A percentile compares a stretch with the other conserved stretches of the same genome.
These are phyloP conservation scores for Pyricularia pennisetigena DNA, from an alignment of 2,329 filamentous ascomycete genomes.

Conservation along the genomic window DNA sequence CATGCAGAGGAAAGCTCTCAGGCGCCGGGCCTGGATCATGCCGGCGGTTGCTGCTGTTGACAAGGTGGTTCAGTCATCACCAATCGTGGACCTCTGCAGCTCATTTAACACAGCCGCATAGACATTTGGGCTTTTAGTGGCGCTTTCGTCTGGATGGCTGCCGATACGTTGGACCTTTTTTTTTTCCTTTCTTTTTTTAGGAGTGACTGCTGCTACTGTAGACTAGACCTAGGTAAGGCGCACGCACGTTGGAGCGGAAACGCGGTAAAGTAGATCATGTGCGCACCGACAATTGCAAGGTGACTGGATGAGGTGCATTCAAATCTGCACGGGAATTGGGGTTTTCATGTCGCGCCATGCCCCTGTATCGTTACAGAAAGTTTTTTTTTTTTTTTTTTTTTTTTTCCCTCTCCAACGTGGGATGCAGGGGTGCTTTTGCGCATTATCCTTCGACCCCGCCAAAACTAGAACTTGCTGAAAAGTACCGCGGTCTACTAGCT, in stretches of 20 bases:
- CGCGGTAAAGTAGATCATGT: not conserved
- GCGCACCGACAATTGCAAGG: not conserved
- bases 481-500: not conserved
- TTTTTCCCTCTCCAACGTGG: not conserved
- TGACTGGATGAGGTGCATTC: not conserved
- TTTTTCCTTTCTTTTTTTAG: no score
- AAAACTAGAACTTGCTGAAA: not conserved
- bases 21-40: not conserved
- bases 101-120: not conserved
- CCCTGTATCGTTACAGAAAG: not conserved
- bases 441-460: not conserved
- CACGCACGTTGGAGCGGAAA: not conserved
- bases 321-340: not conserved
- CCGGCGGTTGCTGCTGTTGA: not conserved
- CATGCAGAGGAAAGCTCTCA: not conserved
- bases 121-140: not conserved
- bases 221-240: no score
- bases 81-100: not conserved
- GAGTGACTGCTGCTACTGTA: not conserved
- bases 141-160: no score
- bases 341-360: not conserved
- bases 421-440: not conserved
- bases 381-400: not conserved
- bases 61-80: not conserved
- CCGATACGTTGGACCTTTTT: no score